A percentile compares a stretch with the other conserved stretches of the same genome.
These are phyloP conservation scores for Aureobasidium sp. DNA, from an alignment of 2,329 filamentous ascomycete genomes.

Conservation along the genomic window DNA sequence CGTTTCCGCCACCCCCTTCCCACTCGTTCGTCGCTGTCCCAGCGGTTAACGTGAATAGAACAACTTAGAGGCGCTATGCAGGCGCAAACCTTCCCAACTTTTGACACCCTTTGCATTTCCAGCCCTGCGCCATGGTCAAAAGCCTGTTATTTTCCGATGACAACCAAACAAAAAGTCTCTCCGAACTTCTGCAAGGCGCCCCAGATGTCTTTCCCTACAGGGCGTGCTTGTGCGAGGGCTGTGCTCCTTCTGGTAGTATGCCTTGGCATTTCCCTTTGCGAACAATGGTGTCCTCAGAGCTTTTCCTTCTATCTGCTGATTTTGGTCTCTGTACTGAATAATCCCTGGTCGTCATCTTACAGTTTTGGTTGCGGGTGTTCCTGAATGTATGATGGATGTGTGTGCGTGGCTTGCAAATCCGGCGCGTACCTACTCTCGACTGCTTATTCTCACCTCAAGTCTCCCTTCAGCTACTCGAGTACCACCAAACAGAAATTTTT, in stretches of 20 bases:
- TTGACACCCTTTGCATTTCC: background rate
- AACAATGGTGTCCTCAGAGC: background rate
- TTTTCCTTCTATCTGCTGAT: background rate
- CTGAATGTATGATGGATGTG: background rate
- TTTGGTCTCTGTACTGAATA: too few species aligned
- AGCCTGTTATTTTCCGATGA: background rate
- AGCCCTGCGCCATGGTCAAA: background rate
- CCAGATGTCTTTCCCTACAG: conserved; percentile 5
- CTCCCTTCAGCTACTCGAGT: background rate
- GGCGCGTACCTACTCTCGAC: background rate
- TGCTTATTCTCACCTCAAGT: conserved; percentile 6
- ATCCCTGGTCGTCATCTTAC: background rate
- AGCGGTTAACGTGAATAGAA: background rate
- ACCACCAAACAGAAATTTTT: background rate
- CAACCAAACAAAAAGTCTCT: background rate
- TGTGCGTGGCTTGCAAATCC: background rate
- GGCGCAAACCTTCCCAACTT: background rate
- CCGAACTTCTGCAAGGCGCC: background rate
- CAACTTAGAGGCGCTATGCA: too few species aligned
- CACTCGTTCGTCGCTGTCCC: background rate
- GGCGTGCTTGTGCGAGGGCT: background rate
- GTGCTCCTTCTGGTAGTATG: too few species aligned
- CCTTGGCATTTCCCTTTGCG: background rate
- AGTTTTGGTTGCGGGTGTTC: background rate
- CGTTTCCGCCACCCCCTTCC: background rate